Evolutionary conservation across 2,329 filamentous ascomycete genomes (phyloP), one percentile per base, ranked within the genome.

Genomic region (Neonectria sp.): DNA sequence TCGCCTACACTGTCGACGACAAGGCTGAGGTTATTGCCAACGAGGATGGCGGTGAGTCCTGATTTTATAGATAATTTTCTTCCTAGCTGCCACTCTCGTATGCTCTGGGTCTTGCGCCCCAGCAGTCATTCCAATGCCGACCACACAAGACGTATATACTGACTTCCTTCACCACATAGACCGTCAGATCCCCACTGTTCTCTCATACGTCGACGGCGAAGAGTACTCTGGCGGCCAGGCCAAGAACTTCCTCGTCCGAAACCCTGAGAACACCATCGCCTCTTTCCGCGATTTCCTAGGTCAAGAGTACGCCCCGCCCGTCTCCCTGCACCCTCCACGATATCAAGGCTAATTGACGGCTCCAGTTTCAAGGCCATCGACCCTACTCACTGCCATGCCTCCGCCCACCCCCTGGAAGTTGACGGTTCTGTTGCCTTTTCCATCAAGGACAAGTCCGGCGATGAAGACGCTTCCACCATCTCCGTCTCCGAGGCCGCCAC

Each of bases 1-100:
- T 99, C 84, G 95, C 95, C 76, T 95, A 91, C 81, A 97, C 95
- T 53, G 89, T 92, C 69, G 95, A 98, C 79, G 95, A 97, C 83
- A 97, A 97, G 87, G 92, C 95, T 72, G 94, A 98, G 82, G 95
- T 99, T 71, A 98, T 99, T 84, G 96, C 96, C 79, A 98, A 99
- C 85, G 96, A 98, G 86, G 96, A 98, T 80, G 96, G 96, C 87
- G 94, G 94, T 95, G 81, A 79, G 90, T 83, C 52, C 40, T 15
- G 8, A 24, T 55, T 52, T 55, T 17, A 27, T 37, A 25, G 7
- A 21, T 49, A 3, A 7, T 43, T 31, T 15, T 15, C 9, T 15
- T 8, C 25, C 31, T 45, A 51, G 11, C 27, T 65, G 24, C 4
- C 27, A 21, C 35, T 24, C 21, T 24, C 9, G 29, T 4, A 17